phyloP scores from a whole-genome alignment of 2,329 filamentous ascomycete species.

The Shiraia bambusicola region DNA sequence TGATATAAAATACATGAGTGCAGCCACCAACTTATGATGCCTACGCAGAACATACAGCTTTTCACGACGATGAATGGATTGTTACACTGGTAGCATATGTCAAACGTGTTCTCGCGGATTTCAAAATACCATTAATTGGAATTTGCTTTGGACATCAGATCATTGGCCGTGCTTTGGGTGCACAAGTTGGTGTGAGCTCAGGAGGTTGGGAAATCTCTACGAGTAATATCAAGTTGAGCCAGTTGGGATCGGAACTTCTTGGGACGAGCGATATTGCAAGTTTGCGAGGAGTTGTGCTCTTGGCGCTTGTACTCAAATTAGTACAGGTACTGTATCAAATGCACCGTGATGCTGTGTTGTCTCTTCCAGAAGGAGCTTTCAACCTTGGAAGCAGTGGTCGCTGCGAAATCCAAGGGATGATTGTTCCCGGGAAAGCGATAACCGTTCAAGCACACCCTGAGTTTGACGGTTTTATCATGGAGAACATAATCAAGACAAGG shows the following conservation, averaged over 20 bases:
- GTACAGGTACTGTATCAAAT: conserved; percentile 72
- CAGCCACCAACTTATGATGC: neutral
- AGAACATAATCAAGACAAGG: neutral
- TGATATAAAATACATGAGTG: neutral
- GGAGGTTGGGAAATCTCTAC: conserved; percentile 75
- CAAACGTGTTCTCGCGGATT: conserved; percentile 55
- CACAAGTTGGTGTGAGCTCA: conserved; percentile 63
- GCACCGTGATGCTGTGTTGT: conserved; percentile 72
- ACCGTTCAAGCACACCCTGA: conserved; percentile 82
- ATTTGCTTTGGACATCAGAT: conserved; percentile 85
- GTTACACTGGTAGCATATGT: conserved; percentile 67
- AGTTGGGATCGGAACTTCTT: neutral
- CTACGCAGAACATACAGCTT: conserved; percentile 53
- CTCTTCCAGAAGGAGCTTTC: conserved; percentile 60
- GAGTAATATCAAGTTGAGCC: conserved; percentile 53
- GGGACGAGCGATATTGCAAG: neutral
- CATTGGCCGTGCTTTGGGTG: conserved; percentile 67
- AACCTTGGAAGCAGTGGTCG: conserved; percentile 61
- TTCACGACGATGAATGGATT: conserved; percentile 72
- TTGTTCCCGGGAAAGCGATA: conserved; percentile 62
- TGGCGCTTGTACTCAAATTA: too few species aligned
- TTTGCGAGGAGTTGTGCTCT: too few species aligned
- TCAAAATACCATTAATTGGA: conserved; percentile 67
- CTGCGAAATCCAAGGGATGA: conserved; percentile 74
- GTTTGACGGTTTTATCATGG: conserved; percentile 39